Evolutionary conservation across 805 yeast genomes (phyloP), one percentile per base, ranked within the genome.

Genomic region (Wickerhamomyces bovis): DNA sequence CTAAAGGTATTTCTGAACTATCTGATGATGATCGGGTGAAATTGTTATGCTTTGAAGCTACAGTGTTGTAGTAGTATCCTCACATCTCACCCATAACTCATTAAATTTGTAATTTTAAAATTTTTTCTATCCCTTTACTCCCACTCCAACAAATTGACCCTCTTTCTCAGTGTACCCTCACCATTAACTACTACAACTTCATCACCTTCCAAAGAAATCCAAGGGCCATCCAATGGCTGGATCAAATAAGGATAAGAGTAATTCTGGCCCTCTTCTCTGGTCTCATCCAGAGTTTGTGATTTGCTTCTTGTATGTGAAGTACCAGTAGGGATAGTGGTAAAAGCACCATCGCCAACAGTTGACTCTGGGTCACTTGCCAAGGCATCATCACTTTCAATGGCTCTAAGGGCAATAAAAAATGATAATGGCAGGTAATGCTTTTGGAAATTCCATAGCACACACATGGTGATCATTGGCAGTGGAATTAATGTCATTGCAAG

Each of bases 341-440:
- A 52, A 1, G 56, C 56, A 23, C 58, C 50, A 46, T 55, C 56
- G 26, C 61, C 59, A 42, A 54, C 51, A 22, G 50, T 48, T 2
- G 42, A 47, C 15, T 39, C 45, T 16, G 36, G 45, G 39, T 41
- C 38, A 20, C 39, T 15, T 11, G 33, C 33, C 20, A 42, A 33
- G 21, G 28, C 44, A 18, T 45, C 48, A 10, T 35, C 39, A 8
- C 36, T 16, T 43, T 47, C 50, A 9, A 89, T 81, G 0, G 97
- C 85, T 48, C 95, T 76, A 51, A 92, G 71, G 0, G 98, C 97
- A 57, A 92, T 92, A 63, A 85, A 94, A 50, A 80, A 78, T 2
- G 90, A 80, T 47, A 94, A 69, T 0, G 98, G 98, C 39, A 83
- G 71, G 58, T 87, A 87, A 57, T 83, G 82, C 52, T 78, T 80